Evolutionary conservation across 345 rosid species (phyloP).

Genomic region (Dipteronia sinensis): DNA sequence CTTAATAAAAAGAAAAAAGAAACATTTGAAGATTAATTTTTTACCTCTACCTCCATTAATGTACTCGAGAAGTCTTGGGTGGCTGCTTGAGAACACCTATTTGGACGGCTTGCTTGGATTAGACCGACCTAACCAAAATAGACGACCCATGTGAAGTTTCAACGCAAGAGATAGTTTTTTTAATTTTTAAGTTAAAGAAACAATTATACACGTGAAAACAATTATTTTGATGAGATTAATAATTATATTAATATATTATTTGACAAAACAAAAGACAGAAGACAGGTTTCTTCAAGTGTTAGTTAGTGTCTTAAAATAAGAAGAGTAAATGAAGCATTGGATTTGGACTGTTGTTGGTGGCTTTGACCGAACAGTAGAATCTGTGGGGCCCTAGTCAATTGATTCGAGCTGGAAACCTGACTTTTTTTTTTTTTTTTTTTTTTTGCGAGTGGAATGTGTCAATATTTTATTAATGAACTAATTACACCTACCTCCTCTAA

Average conservation of each 20-base stretch:
- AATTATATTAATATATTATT: no score
- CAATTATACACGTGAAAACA: background rate
- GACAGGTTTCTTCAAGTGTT: background rate
- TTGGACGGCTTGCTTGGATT: background rate
- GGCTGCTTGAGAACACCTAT: background rate
- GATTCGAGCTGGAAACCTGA: background rate
- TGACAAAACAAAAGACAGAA: background rate
- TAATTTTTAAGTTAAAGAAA: no score
- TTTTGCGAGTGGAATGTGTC: no score
- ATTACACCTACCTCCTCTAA: no score
- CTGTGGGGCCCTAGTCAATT: background rate
- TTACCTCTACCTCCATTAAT: background rate
- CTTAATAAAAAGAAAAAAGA: no score
- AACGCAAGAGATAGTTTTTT: background rate
- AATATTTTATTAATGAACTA: no score
- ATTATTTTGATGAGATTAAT: background rate
- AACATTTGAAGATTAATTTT: background rate
- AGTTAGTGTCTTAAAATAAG: background rate
- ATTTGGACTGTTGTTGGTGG: background rate
- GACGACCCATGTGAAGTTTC: background rate
- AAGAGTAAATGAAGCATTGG: background rate
- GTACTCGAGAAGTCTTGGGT: background rate
- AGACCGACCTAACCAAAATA: no score
- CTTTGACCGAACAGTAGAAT: background rate
- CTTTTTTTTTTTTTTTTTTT: no score